Percentiles rank a stretch among this genome's conserved stretches.
phyloP scores from a whole-genome alignment of 352 stramenopile genomes.

The Globisporangium paroecandrum region DNA sequence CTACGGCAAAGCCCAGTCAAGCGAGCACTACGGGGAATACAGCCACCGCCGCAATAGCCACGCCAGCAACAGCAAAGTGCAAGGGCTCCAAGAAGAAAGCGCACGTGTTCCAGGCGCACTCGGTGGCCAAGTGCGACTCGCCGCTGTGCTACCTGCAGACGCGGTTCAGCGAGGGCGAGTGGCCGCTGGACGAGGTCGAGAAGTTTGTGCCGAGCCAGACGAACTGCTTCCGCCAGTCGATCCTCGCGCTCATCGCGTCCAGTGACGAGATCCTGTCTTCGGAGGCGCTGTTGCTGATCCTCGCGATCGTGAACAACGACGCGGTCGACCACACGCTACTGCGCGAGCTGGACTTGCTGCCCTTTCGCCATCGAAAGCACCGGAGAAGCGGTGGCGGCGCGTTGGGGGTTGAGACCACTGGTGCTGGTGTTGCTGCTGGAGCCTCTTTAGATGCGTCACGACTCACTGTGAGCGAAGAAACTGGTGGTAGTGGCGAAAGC shows the following conservation, averaged over 20 bases:
- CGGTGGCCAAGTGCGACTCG: slow-evolving; percentile 44
- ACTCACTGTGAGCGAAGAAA: slow-evolving; percentile 17
- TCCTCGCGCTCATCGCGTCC: slow-evolving; percentile 61
- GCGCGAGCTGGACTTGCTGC: slow-evolving; percentile 56
- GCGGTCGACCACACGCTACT: slow-evolving; percentile 60
- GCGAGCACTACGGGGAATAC: slow-evolving; percentile 18
- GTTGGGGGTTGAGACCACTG: background rate
- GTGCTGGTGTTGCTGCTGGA: background rate
- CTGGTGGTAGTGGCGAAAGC: slow-evolving; percentile 10
- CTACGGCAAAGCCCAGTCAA: background rate
- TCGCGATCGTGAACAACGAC: slow-evolving; percentile 65
- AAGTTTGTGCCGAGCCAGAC: slow-evolving; percentile 32
- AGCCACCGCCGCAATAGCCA: slow-evolving; percentile 1
- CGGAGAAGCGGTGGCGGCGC: slow-evolving; percentile 11
- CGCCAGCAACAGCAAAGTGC: slow-evolving; percentile 23
- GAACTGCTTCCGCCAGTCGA: slow-evolving; percentile 63
- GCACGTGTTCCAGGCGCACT: slow-evolving; percentile 58
- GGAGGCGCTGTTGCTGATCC: slow-evolving; percentile 50
- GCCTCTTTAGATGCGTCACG: background rate
- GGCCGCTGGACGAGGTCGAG: slow-evolving; percentile 71
- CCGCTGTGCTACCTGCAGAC: slow-evolving; percentile 78
- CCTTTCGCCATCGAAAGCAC: slow-evolving; percentile 37
- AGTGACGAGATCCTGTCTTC: slow-evolving; percentile 62
- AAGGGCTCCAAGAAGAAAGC: slow-evolving; percentile 9
- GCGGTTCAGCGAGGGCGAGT: slow-evolving; percentile 72